A percentile compares a stretch with the other conserved stretches of the same genome.
Evolutionary conservation across 2,329 filamentous ascomycete species (phyloP).

Genomic region (Fusarium euwallaceae): DNA sequence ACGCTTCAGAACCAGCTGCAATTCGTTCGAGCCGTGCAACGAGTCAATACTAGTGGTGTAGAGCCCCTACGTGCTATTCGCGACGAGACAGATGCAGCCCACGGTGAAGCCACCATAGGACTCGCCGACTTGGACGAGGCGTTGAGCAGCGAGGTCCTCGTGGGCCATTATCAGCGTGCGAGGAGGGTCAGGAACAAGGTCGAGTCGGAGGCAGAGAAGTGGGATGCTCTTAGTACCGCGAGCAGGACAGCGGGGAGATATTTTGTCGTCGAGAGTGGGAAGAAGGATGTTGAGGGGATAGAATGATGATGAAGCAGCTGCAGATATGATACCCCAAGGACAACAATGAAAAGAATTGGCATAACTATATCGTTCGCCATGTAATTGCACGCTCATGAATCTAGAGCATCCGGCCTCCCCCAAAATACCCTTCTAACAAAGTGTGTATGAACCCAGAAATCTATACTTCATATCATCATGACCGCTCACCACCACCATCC

Average conservation of each 20-base stretch:
- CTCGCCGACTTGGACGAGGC: slow-evolving; percentile 68
- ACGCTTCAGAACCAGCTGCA: slow-evolving; percentile 86
- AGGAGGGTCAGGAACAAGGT: slow-evolving; percentile 52
- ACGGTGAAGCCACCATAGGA: slow-evolving; percentile 70
- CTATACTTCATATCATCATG: slow-evolving; percentile 32
- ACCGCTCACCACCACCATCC: slow-evolving; percentile 13
- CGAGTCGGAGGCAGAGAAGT: slow-evolving; percentile 69
- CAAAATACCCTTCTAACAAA: slow-evolving; percentile 2
- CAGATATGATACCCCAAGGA: slow-evolving; percentile 35
- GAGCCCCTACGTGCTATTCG: slow-evolving; percentile 82
- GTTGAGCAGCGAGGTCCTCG: slow-evolving; percentile 70
- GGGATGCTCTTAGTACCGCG: slow-evolving; percentile 78
- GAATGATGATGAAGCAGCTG: slow-evolving; percentile 19
- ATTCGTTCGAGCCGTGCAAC: slow-evolving; percentile 90
- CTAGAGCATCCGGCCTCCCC: background rate
- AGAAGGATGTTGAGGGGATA: slow-evolving; percentile 49
- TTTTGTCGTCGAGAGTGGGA: slow-evolving; percentile 80
- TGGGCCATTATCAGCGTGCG: slow-evolving; percentile 67
- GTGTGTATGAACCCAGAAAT: background rate
- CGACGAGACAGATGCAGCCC: slow-evolving; percentile 79
- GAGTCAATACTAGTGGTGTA: slow-evolving; percentile 79
- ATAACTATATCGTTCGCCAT: background rate
- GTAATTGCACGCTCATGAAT: slow-evolving; percentile 13
- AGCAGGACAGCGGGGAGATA: slow-evolving; percentile 76
- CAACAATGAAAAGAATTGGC: slow-evolving; percentile 3